Evolutionary conservation across 306 rosid genomes (phyloP).

Genomic region (Dalbergia oliveri): DNA sequence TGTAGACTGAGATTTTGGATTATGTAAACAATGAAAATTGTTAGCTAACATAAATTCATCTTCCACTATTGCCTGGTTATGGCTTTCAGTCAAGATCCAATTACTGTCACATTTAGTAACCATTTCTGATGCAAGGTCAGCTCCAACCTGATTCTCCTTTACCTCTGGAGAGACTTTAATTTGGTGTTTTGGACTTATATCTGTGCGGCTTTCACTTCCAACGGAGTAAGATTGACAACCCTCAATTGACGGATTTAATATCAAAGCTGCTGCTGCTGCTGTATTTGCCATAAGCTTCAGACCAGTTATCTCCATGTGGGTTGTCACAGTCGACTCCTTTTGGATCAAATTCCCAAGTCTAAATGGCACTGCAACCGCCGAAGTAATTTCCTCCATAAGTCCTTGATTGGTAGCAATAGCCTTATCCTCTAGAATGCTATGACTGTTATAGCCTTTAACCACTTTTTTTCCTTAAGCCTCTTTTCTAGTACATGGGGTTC

Average conservation of each 20-base stretch:
- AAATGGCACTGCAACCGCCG: conserved; percentile 68
- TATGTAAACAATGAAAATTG: conserved; percentile 33
- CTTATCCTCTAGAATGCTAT: conserved; percentile 46
- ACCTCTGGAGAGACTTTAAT: conserved; percentile 34
- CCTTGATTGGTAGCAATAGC: conserved; percentile 44
- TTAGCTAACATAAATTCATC: conserved; percentile 40
- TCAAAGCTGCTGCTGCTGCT: conserved; percentile 53
- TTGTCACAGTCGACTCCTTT: conserved; percentile 62
- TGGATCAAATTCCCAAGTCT: conserved; percentile 61
- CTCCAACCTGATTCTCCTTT: conserved; percentile 50
- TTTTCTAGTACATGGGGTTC: conserved; percentile 34
- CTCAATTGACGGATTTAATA: conserved; percentile 51
- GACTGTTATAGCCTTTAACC: conserved; percentile 16
- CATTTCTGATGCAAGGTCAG: conserved; percentile 45
- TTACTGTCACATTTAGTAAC: conserved; percentile 22
- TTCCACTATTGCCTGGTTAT: conserved; percentile 36
- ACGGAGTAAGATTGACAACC: conserved; percentile 50
- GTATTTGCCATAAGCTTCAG: conserved; percentile 62
- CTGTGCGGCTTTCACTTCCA: conserved; percentile 42
- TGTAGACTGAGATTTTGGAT: conserved; percentile 42
- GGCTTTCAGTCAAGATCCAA: conserved; percentile 30
- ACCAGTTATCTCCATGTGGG: conserved; percentile 66
- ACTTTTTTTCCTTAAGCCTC: conserved; percentile 22
- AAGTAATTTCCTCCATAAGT: conserved; percentile 69
- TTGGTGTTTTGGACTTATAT: conserved; percentile 40